These are phyloP conservation scores for Salix dunnii DNA, from an alignment of 345 rosid species.

Conservation along the genomic window DNA sequence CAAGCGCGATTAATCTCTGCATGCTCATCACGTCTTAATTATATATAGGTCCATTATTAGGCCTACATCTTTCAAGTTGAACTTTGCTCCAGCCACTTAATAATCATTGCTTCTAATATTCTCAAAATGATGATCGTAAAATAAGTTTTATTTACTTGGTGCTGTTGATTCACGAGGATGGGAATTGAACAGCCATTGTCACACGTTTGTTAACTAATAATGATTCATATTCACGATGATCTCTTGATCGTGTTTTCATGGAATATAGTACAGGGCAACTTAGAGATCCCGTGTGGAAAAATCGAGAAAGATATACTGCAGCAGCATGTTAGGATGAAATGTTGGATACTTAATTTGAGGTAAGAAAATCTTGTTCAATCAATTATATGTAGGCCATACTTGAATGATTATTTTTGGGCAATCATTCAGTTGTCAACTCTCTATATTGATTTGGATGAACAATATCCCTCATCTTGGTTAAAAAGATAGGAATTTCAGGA, in stretches of 20 bases:
- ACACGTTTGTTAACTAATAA: background rate
- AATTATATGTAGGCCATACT: too few relatives aligned
- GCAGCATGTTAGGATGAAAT: too few relatives aligned
- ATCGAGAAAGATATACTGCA: background rate
- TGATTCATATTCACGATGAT: background rate
- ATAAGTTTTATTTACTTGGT: background rate
- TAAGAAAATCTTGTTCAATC: too few relatives aligned
- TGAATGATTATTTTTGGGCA: background rate
- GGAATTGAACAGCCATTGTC: background rate
- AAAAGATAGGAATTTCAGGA: background rate
- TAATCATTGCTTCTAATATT: background rate
- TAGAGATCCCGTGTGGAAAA: background rate
- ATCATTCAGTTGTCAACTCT: background rate
- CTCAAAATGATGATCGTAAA: background rate
- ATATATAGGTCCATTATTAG: constrained; percentile 10
- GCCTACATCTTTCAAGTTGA: constrained; percentile 1
- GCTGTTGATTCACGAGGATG: background rate
- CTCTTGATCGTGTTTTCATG: background rate
- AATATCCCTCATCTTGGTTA: background rate
- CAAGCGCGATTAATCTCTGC: constrained; percentile 6
- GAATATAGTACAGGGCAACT: background rate
- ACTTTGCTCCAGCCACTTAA: background rate
- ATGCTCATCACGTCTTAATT: constrained; percentile 34
- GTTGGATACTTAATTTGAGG: too few relatives aligned
- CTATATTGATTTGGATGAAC: background rate